phyloP scores from a whole-genome alignment of 257 asterid genomes.

The Pogostemon cablin region DNA sequence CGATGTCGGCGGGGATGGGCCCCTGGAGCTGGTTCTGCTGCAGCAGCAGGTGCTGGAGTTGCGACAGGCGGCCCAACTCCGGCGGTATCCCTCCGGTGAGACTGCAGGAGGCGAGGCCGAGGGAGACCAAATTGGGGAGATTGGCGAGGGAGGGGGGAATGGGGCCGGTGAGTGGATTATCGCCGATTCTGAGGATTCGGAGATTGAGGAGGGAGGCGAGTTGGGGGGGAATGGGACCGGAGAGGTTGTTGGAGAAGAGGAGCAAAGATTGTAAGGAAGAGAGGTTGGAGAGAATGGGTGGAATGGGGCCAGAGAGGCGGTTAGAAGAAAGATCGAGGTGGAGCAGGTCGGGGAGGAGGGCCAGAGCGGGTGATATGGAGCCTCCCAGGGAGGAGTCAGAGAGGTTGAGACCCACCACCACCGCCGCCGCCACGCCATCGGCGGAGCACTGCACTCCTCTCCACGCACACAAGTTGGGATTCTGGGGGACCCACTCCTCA shows the following conservation, averaged over 20 bases:
- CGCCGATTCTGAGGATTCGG: conserved; percentile 67
- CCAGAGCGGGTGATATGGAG: conserved; percentile 67
- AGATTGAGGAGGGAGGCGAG: conserved; percentile 53
- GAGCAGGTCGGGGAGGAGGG: conserved; percentile 67
- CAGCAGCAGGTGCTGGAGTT: conserved; percentile 51
- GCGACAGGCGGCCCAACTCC: conserved; percentile 51
- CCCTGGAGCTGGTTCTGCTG: conserved; percentile 73
- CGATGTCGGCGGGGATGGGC: conserved; percentile 62
- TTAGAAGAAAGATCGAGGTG: conserved; percentile 79
- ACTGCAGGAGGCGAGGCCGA: conserved; percentile 75
- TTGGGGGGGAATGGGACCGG: conserved; percentile 76
- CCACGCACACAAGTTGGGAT: conserved; percentile 63
- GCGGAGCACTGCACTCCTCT: conserved; percentile 54
- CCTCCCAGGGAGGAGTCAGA: conserved; percentile 60
- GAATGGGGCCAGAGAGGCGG: conserved; percentile 77
- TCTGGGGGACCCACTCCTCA: conserved; percentile 57
- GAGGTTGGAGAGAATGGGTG: conserved; percentile 79
- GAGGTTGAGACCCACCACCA: conserved; percentile 50
- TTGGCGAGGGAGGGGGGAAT: conserved; percentile 61
- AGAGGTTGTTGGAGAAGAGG: conserved; percentile 76
- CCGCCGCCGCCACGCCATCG: conserved; percentile 32
- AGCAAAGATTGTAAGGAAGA: conserved; percentile 63
- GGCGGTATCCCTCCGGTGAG: conserved; percentile 67
- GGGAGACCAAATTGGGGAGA: conserved; percentile 49
- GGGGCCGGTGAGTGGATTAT: conserved; percentile 62